Percentiles rank a stretch among this genome's conserved stretches.
phyloP scores from a whole-genome alignment of 345 rosid genomes.

The Aurinia saxatilis region DNA sequence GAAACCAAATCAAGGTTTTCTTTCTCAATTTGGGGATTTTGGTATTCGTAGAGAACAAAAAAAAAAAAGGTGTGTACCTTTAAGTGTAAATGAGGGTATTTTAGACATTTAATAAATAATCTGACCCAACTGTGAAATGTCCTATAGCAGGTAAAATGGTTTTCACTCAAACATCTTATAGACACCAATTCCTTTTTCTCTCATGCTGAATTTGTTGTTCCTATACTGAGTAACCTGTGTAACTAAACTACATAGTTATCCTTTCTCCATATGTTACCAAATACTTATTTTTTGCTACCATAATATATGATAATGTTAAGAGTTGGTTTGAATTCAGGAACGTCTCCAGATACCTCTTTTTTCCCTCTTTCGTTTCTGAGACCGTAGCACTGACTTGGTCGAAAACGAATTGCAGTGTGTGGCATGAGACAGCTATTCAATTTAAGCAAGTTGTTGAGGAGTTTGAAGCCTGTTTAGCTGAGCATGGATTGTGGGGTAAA shows the following conservation, averaged over 20 bases:
- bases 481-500: constrained; percentile 55
- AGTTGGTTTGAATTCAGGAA: neutral
- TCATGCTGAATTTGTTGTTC: constrained; percentile 13
- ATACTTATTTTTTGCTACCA: neutral
- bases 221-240: too few relatives aligned
- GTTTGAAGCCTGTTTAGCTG: constrained; percentile 79
- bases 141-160: constrained; percentile 55
- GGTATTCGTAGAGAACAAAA: too few relatives aligned
- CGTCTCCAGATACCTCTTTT: neutral
- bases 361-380: neutral
- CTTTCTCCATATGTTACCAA: neutral
- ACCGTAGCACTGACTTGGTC: neutral
- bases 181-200: constrained; percentile 2
- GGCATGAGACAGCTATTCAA: constrained; percentile 93
- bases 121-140: too few relatives aligned
- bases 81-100: too few relatives aligned
- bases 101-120: too few relatives aligned
- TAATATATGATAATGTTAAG: neutral
- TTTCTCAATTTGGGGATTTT: too few relatives aligned
- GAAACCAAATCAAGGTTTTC: too few relatives aligned
- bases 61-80: too few relatives aligned
- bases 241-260: too few relatives aligned
- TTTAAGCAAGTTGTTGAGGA: constrained; percentile 67
- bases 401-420: constrained; percentile 51
- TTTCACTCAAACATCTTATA: neutral